Base-by-base conservation (phyloP, 2,329 filamentous ascomycete genomes). In the Tolypocladium guangdongense region DNA sequence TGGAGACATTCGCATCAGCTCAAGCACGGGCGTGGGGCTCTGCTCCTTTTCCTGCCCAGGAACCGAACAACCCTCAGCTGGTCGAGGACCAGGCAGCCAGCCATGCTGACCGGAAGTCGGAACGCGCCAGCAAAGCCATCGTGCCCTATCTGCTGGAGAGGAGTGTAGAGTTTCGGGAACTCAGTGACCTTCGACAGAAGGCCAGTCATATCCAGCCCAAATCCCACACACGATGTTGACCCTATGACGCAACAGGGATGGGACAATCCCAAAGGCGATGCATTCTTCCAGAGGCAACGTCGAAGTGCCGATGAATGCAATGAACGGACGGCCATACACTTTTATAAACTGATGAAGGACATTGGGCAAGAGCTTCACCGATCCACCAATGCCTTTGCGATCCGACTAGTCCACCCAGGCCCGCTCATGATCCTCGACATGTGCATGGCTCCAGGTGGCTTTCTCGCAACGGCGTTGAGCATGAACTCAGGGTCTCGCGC, bases 381-480 rank as follows among this genome's bases (percentile, higher is more conserved):
- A 0, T 51, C 52, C 0, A 72, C 68, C 1, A 51, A 54, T 2
- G 68, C 64, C 16, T 64, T 76, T n/a, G 54, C 48, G 12, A 54
- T 70, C 16, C 36, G 30, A 5, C 16, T 32, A 27, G 27, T 8
- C 4, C 20, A 24, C 36, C 16, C 37, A 30, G 22, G 2, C 5
- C 2, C 18, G 18, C 37, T 10, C 37, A n/a, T 2, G 18, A 38
- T 82, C 22, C 71, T 83, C 1, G 78, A 83, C 57, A 68, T 80
- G 56, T 80, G 79, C 61, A 74, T 77, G 67, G 79, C 79, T 0
- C 79, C 79, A 0, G 79, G 78, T 5, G 79, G 74, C 1, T 83
- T 79, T 57, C 62, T 75, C 3, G 55, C 58, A 0, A 64, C 62
- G 10, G 69, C 69, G 0, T 56, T 79, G 30, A 37, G 60, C 4